These are phyloP conservation scores for Schrenkiella parvula DNA, from an alignment of 345 rosid genomes.

Conservation along the genomic window DNA sequence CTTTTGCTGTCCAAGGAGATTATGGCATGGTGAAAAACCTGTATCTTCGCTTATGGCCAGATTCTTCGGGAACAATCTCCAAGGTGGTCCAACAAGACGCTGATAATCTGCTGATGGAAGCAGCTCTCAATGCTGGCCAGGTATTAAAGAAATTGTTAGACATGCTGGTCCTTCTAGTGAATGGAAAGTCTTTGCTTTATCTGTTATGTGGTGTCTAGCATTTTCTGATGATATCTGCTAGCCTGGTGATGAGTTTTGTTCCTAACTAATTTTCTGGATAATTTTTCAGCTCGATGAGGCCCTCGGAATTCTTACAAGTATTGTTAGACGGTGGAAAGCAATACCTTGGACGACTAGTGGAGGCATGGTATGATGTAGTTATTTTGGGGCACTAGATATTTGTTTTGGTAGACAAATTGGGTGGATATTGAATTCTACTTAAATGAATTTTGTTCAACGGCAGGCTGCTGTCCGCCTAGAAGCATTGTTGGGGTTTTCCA, in stretches of 20 bases:
- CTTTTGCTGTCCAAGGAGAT: slow-evolving; percentile 54
- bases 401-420: slow-evolving; percentile 2
- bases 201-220: background rate
- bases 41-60: slow-evolving; percentile 57
- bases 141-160: slow-evolving; percentile 32
- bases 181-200: background rate
- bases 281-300: slow-evolving; percentile 51
- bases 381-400: background rate
- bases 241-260: background rate
- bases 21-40: slow-evolving; percentile 52
- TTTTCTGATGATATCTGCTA: slow-evolving; percentile 5
- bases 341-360: slow-evolving; percentile 77
- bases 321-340: slow-evolving; percentile 55
- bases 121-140: slow-evolving; percentile 71
- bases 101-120: slow-evolving; percentile 79
- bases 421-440: background rate
- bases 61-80: slow-evolving; percentile 62
- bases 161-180: background rate
- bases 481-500: slow-evolving; percentile 51
- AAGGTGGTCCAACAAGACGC: slow-evolving; percentile 55
- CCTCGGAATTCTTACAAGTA: slow-evolving; percentile 40
- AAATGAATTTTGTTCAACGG: background rate
- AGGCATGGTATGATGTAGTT: slow-evolving; percentile 54
- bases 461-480: slow-evolving; percentile 64
- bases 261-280: background rate